Base-by-base conservation (phyloP, 176 grass and related monocot species). In the Ensete ventricosum region DNA sequence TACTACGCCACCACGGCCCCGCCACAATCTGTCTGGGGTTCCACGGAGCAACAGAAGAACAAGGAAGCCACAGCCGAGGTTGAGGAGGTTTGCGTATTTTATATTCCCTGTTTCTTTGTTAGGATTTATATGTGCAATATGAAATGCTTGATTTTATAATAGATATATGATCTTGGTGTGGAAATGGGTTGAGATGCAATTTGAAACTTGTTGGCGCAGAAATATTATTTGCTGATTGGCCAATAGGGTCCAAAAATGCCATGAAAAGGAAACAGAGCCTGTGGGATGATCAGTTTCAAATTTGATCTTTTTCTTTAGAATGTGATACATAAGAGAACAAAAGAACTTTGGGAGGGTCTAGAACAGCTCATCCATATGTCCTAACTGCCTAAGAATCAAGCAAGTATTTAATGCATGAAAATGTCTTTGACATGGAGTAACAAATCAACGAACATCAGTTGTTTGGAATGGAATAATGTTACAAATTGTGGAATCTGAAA, bases 1-100 rank as follows among this genome's bases (percentile, higher is more conserved):
- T 69, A 69, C 67, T 69, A 69, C 48, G 67, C 67, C 29, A 69
- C 67, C 67, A 50, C 67, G 17, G 67, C 67, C 34, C 67, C 67
- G 8, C 67, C 67, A 13, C 67, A 69, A 3, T 14, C 67, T 48
- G 67, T 69, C 48, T 69, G 67, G 67, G 67, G 29, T 2, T 27
- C 14, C 8, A 49, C 67, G 34, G 43, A 69, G 67, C 27, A 34
- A 29, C 67, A 50, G 43, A 34, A 69, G 48, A 69, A 69, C 67
- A 69, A 50, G 67, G 67, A 69, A 60, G 57, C n/a, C 57, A 19
- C 57, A 19, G 16, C 57, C 6, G 57, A 21, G 17, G 2, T n/a
- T n/a, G 57, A 60, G 57, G 57, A 60, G 57, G 57, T 60, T 60
- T 60, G 57, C 57, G 57, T 60, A 1, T 60, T 60, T 60, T 60